These are phyloP conservation scores for Saitozyma podzolica DNA, from an alignment of 768 basidiomycete genomes.

Conservation along the genomic window DNA sequence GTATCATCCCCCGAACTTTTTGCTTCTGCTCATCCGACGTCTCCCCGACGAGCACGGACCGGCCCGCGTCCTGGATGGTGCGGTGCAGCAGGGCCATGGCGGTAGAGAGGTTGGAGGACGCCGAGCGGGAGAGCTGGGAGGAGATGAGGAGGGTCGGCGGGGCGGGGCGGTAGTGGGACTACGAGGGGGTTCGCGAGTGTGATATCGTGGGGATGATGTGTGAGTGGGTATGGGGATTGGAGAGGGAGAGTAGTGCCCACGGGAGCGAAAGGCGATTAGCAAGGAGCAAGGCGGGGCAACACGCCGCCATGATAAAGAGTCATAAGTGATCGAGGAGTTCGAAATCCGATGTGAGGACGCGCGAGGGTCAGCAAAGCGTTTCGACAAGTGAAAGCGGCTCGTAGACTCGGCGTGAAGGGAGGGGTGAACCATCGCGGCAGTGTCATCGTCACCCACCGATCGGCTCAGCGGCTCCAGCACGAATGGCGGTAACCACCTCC, in stretches of 20 bases:
- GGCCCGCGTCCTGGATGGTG: slow-evolving; percentile 24
- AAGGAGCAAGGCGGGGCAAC: not conserved
- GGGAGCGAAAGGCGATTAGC: not conserved
- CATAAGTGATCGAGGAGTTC: not conserved
- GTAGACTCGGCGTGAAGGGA: not conserved
- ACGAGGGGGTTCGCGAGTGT: not conserved
- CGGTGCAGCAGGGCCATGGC: slow-evolving; percentile 33
- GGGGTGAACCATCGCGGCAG: not conserved
- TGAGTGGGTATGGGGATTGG: not conserved
- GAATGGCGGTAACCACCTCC: slow-evolving; percentile 44
- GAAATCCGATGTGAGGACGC: not conserved
- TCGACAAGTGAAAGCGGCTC: not conserved
- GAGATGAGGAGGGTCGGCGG: slow-evolving; percentile 41
- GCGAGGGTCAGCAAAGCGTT: not conserved
- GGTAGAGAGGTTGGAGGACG: slow-evolving; percentile 30
- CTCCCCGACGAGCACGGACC: slow-evolving; percentile 30
- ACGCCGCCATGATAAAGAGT: not conserved
- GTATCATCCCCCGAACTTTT: slow-evolving; percentile 24
- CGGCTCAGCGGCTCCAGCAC: slow-evolving; percentile 25
- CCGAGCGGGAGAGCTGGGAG: slow-evolving; percentile 36
- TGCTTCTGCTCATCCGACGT: slow-evolving; percentile 38
- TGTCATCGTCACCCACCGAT: slow-evolving; percentile 31
- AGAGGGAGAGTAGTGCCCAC: not conserved
- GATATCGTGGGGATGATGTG: not conserved
- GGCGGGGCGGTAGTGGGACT: slow-evolving; percentile 42